Evolutionary conservation across 2,329 filamentous ascomycete genomes (phyloP), one percentile per base, ranked within the genome.

Genomic region (Sphaerulina populicola): DNA sequence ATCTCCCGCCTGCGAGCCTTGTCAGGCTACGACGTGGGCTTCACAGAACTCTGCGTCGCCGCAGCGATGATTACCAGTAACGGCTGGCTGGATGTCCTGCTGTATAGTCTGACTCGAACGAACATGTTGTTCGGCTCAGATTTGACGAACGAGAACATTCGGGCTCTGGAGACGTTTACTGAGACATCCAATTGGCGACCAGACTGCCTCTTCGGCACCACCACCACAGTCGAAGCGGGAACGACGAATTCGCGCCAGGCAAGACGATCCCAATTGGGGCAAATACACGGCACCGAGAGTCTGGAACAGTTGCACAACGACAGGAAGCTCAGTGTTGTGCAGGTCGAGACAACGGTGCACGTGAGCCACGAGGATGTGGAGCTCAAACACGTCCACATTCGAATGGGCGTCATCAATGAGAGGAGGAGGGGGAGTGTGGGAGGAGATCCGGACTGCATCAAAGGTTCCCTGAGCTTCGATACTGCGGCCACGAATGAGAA

Each of bases 221-320:
- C 57, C 14, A 63, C 61, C 0, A 61, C 55, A 6, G 60, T 63
- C 39, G 54, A 59, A 23, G 57, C 18, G 18, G 18, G 18, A 18
- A 27, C 58, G 8, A 53, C 88, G 87, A 0, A 88, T 94, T 70
- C 87, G 87, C 45, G 88, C 88, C 8, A 64, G 12, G 7, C 37
- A 7, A 15, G 12, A 35, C 2, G 15, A 41, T 15, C 15, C 8
- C 39, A 18, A 10, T 23, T 41, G 10, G 21, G 18, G 2, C 8
- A 27, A 11, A 12, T 29, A 14, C 21, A 43, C 12, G 36, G 35
- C 11, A 51, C 21, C 12, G 50, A 39, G 6, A 56, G 47, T 21
- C 18, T 21, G 4, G 47, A 56, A 12, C 15, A 47, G 2, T 12
- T 55, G 6, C 39, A 31, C 11, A 27, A 45, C 11, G n/a, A 14